Evolutionary conservation across 1,139 yeast genomes (phyloP).

Genomic region (Yamadazyma epiphylla): DNA sequence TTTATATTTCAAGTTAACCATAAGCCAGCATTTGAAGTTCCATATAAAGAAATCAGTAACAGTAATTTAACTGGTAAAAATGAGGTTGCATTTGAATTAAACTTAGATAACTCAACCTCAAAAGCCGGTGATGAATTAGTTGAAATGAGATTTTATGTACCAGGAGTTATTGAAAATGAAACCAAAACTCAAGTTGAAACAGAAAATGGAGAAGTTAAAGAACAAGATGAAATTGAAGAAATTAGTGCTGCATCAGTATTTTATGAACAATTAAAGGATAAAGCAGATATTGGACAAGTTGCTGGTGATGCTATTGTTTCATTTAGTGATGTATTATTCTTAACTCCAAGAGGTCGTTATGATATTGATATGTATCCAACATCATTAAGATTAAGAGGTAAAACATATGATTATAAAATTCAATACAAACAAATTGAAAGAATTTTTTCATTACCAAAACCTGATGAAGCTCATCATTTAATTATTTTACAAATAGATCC

Average conservation of each 20-base stretch:
- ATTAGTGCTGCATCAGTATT: conserved; percentile 78
- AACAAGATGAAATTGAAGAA: conserved; percentile 48
- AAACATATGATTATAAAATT: conserved; percentile 94
- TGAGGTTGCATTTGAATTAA: conserved; percentile 89
- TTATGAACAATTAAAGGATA: conserved; percentile 87
- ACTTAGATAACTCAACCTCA: conserved; percentile 48
- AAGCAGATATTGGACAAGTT: conserved; percentile 94
- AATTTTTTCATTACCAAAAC: conserved; percentile 86
- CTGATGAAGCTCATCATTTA: conserved; percentile 88
- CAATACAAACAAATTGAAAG: conserved; percentile 89
- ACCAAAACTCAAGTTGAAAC: conserved; percentile 32
- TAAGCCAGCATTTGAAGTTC: conserved; percentile 88
- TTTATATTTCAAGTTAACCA: conserved; percentile 81
- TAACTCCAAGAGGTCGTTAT: conserved; percentile 98
- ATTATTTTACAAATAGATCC: conserved; percentile 91
- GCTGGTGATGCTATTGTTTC: conserved; percentile 98
- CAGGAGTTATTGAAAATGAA: conserved; percentile 64
- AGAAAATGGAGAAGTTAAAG: conserved; percentile 37
- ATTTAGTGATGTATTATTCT: conserved; percentile 83
- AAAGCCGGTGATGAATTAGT: conserved; percentile 93
- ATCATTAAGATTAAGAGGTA: conserved; percentile 90
- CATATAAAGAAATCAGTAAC: conserved; percentile 75
- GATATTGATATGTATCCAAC: conserved; percentile 92
- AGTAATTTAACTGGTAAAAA: conserved; percentile 90
- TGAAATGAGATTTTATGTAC: conserved; percentile 89